These are phyloP conservation scores for Rubus idaeus DNA, from an alignment of 306 rosid genomes.

Conservation along the genomic window DNA sequence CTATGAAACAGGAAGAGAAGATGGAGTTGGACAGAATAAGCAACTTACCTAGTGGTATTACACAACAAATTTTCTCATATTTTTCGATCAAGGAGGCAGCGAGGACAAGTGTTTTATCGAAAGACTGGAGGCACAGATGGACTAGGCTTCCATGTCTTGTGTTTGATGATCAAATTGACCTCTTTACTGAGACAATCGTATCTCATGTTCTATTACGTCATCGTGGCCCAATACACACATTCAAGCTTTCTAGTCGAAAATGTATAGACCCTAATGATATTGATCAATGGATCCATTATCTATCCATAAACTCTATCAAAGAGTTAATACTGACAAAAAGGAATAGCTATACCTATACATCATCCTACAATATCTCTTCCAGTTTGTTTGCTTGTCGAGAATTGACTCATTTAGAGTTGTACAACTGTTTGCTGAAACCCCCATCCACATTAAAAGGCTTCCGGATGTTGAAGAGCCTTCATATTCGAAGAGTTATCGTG, in stretches of 20 bases:
- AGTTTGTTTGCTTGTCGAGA: constrained; percentile 47
- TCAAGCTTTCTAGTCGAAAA: constrained; percentile 51
- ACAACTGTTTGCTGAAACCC: constrained; percentile 51
- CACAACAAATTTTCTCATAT: constrained; percentile 44
- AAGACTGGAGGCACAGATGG: constrained; percentile 64
- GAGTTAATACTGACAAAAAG: constrained; percentile 54
- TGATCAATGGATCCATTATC: constrained; percentile 49
- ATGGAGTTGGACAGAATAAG: constrained; percentile 47
- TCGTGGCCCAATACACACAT: constrained; percentile 42
- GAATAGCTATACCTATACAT: constrained; percentile 39
- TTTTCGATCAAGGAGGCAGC: constrained; percentile 56
- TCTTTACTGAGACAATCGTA: constrained; percentile 15
- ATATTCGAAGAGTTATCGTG: constrained; percentile 30
- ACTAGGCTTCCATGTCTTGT: constrained; percentile 44
- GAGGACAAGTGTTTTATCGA: constrained; percentile 53
- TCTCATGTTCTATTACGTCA: constrained; percentile 55
- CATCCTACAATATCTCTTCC: constrained; percentile 43
- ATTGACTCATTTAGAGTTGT: constrained; percentile 48
- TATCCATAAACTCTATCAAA: constrained; percentile 42
- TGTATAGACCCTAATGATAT: constrained; percentile 38
- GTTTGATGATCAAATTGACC: constrained; percentile 30
- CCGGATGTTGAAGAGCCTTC: constrained; percentile 56
- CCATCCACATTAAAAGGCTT: constrained; percentile 49
- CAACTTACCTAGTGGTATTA: constrained; percentile 39
- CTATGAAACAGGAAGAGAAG: constrained; percentile 12